Base-by-base conservation (phyloP, 2,329 filamentous ascomycete species). In the Phaeophleospora eucalypticola region DNA sequence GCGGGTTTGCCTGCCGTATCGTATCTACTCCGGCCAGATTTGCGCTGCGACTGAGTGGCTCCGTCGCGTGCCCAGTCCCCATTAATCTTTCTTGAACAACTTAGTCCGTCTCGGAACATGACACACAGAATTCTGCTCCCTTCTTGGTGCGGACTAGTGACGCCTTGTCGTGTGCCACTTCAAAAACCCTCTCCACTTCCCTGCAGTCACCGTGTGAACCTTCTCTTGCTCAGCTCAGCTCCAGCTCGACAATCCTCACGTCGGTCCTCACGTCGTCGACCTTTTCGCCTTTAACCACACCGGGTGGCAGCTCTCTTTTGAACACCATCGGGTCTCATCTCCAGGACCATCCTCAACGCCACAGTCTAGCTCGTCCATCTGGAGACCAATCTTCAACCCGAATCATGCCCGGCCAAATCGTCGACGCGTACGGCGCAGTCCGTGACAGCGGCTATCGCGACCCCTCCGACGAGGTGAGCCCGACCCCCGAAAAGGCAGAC, bases 401-500 rank as follows among this genome's bases (percentile, higher is more conserved):
- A n/a, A n/a, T 29, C 24, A 12, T 29, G 24, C 24, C 7, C 24
- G 24, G 12, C 7, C 24, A 7, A 6, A 12, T 29, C 24, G 24
- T 45, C 29, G 47, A 39, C 42, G 43, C 45, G 3, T 51, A 57
- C 29, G 52, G 45, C 43, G 41, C 46, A 8, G 33, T 35, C 39
- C 54, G 49, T 41, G 45, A 54, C 20, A 29, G 36, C 32, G 52
- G 46, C 38, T 49, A 57, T 45, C 45, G 48, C 14, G 41, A 41
- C 14, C 36, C 47, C 20, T 44, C 51, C 41, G 36, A 45, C 19
- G 46, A 42, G 39, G 40, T 45, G 3, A 46, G 46, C 38, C 39
- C 36, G 34, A 36, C 38, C 17, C 38, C 46, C 19, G 43, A 44
- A 12, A 34, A 43, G 21, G 39, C 42, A 8, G 40, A 39, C 46